Evolutionary conservation across 345 rosid species (phyloP).

Genomic region (Eutrema japonicum): DNA sequence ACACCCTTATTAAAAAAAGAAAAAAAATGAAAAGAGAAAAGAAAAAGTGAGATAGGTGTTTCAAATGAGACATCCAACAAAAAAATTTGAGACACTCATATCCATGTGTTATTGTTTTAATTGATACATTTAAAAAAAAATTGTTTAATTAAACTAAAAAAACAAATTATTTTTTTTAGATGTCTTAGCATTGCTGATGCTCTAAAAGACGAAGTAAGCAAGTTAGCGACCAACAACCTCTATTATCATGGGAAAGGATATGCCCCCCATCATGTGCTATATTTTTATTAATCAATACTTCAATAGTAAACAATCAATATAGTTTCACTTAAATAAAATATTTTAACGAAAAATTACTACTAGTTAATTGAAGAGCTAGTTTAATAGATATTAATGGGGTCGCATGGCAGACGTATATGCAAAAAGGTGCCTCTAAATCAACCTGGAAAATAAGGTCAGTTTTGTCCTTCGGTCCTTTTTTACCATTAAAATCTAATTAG

Average conservation of each 20-base stretch:
- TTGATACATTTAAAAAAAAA: too few relatives aligned
- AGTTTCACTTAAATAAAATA: constrained; percentile 19
- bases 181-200: too few relatives aligned
- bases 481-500: constrained; percentile 14
- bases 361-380: background rate
- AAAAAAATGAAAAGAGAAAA: too few relatives aligned
- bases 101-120: too few relatives aligned
- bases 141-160: too few relatives aligned
- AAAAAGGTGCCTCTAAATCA: constrained; percentile 36
- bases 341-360: background rate
- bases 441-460: constrained; percentile 34
- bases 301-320: background rate
- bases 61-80: too few relatives aligned
- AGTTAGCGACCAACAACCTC: constrained; percentile 34
- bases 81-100: too few relatives aligned
- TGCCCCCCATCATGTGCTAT: constrained; percentile 29
- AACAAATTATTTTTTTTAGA: too few relatives aligned
- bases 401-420: constrained; percentile 29
- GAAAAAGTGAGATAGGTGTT: too few relatives aligned
- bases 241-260: constrained; percentile 26
- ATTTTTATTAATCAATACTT: background rate
- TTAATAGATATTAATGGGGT: constrained; percentile 25
- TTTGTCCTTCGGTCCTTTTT: constrained; percentile 22
- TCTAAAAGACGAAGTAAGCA: constrained; percentile 11
- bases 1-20: too few relatives aligned